Evolutionary conservation across 768 basidiomycete species (phyloP).

Genomic region (Russula sp.): DNA sequence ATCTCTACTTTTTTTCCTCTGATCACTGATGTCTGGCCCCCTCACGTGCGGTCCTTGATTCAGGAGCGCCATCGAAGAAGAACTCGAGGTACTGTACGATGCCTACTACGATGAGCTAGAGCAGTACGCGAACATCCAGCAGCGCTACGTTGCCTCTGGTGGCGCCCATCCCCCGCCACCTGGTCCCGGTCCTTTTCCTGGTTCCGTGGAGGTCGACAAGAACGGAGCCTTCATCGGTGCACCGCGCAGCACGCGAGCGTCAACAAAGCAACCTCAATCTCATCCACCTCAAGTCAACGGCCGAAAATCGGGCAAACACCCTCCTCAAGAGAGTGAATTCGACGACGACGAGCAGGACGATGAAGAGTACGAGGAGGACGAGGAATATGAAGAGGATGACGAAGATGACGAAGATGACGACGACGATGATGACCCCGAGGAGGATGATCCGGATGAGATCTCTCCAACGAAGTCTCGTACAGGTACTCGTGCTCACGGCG

Average conservation of each 20-base stretch:
- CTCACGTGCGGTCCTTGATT: constrained; percentile 1
- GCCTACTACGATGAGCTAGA: constrained; percentile 99
- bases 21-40: constrained; percentile 28
- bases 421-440: constrained; percentile 66
- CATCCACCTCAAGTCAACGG: constrained; percentile 39
- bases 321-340: constrained; percentile 55
- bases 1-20: constrained; percentile 33
- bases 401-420: constrained; percentile 70
- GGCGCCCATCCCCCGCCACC: constrained; percentile 88
- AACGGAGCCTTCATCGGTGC: constrained; percentile 65
- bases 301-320: constrained; percentile 46
- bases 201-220: constrained; percentile 94
- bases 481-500: constrained; percentile 33
- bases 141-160: constrained; percentile 89
- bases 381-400: constrained; percentile 54
- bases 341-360: constrained; percentile 63
- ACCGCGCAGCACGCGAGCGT: constrained; percentile 22
- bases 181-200: constrained; percentile 97
- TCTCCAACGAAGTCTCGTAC: constrained; percentile 34
- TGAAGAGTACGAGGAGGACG: constrained; percentile 52
- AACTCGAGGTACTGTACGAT: constrained; percentile 99
- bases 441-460: constrained; percentile 48
- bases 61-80: constrained; percentile 97
- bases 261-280: constrained; percentile 31
- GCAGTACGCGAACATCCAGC: constrained; percentile 97